Evolutionary conservation across 2,329 filamentous ascomycete genomes (phyloP).

Genomic region (Aspergillus aculeatinus): DNA sequence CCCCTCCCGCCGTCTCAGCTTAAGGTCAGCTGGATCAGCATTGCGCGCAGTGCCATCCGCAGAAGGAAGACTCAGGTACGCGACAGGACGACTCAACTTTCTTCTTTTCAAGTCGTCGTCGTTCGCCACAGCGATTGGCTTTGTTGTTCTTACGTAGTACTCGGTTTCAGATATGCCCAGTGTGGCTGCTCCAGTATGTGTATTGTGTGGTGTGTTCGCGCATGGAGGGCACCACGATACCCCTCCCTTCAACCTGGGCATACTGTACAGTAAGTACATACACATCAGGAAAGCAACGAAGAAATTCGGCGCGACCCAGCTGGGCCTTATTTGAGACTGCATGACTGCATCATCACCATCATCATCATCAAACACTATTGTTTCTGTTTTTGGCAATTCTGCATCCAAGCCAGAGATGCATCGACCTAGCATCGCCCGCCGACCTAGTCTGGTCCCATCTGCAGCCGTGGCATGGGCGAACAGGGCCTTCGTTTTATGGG

Average conservation of each 20-base stretch:
- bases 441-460: constrained; percentile 10
- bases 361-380: constrained; percentile 10
- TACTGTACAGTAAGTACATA: not conserved
- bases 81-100: not conserved
- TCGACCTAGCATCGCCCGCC: constrained; percentile 10
- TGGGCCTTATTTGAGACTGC: constrained; percentile 7
- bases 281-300: constrained; percentile 9
- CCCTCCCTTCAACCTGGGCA: not conserved
- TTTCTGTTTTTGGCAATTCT: constrained; percentile 20
- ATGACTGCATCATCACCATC: constrained; percentile 16
- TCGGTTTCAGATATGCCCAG: not conserved
- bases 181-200: not conserved
- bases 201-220: not conserved
- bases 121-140: not conserved
- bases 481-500: not conserved
- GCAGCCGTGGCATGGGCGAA: constrained; percentile 20
- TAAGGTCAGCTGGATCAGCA: constrained; percentile 2
- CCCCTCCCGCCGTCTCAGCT: not conserved
- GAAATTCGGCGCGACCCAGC: constrained; percentile 5
- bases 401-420: constrained; percentile 13
- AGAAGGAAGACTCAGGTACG: not conserved
- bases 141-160: not conserved
- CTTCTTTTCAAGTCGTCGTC: not conserved
- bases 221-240: not conserved
- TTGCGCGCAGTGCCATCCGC: constrained; percentile 1